Percentiles rank a stretch among this genome's conserved stretches.
These are phyloP conservation scores for Calonectria pteridis DNA, from an alignment of 2,329 filamentous ascomycete genomes.

Conservation along the genomic window DNA sequence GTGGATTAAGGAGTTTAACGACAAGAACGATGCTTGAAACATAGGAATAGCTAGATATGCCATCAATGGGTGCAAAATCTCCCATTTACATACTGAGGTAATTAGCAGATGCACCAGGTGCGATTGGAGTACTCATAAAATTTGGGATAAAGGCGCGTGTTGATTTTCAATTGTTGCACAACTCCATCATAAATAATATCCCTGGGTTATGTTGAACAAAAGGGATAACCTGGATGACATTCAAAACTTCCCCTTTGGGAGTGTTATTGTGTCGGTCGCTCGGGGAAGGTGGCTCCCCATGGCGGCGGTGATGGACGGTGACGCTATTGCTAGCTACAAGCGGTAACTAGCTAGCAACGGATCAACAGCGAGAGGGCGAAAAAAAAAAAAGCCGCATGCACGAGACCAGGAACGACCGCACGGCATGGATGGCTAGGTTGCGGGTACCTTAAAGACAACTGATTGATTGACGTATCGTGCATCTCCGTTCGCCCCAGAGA, in stretches of 20 bases:
- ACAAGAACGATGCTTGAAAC: not conserved
- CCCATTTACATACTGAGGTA: not conserved
- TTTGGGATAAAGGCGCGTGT: not conserved
- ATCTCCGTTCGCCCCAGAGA: slow-evolving; percentile 21
- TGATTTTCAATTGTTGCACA: not conserved
- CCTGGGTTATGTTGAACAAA: not conserved
- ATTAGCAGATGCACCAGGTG: not conserved
- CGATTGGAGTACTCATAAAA: not conserved
- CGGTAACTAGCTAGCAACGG: not conserved
- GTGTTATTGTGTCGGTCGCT: not conserved
- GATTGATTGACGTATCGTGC: slow-evolving; percentile 16
- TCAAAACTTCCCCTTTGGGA: not conserved
- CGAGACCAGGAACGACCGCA: slow-evolving; percentile 13
- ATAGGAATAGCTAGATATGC: not conserved
- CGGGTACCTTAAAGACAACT: slow-evolving; percentile 12
- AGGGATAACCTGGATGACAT: not conserved
- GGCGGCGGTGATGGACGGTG: not conserved
- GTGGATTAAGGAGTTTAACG: not conserved
- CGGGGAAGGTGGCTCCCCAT: not conserved
- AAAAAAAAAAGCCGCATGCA: slow-evolving; percentile 26
- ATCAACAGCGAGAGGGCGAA: not conserved
- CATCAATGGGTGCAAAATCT: not conserved
- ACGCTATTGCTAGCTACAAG: not conserved
- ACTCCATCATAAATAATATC: not conserved
- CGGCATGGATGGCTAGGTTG: slow-evolving; percentile 12